Evolutionary conservation across 2,329 filamentous ascomycete genomes (phyloP), one percentile per base, ranked within the genome.

Genomic region (Curvularia sp.): DNA sequence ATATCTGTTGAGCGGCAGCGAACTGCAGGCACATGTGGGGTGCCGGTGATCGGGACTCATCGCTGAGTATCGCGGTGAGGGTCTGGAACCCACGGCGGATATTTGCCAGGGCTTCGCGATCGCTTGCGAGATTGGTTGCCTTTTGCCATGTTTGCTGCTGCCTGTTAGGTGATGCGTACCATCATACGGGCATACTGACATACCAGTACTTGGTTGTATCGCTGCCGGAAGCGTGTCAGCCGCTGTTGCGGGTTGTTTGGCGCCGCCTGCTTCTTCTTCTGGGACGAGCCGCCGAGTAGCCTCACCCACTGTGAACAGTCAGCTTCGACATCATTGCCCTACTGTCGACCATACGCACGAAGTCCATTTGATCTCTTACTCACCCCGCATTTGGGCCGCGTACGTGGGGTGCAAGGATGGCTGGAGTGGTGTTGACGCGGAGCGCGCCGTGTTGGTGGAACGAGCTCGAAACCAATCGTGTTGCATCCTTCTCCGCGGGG

Each of bases 1-100:
- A 99, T 50, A 97, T 90, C 75, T 96, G 92, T 67, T 93, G 92
- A 53, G 88, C 86, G 34, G 92, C 88, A 59, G 92, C 91, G 78
- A 94, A 97, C 69, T 89, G 85, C 36, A 98, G 91, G 80, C 95
- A 99, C 3, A 93, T 90, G 77, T 98, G 94, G 6, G 94, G 94
- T 25, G 93, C 85, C 5, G 93, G 92, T 42, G 92, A 88, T 65
- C 93, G 90, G 59, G 91, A 91, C 80, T 98, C 94, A 80, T 97
- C 93, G 79, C 87, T 89, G 64, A 98, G 88, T 69, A 96, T 89
- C 66, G 81, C 79, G 58, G 84, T 85, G 25, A 89, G 76, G 48
- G 83, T 82, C 60, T 85, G 81, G 61, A 89, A 81, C 61, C 80
- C 82, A 58, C 77, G 78, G 55, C 83, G 80, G 56, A 86, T 83